Percentiles rank a stretch among this genome's conserved stretches.
Conservation (phyloP, 129 eudicot species). For the Arctium lappa region DNA sequence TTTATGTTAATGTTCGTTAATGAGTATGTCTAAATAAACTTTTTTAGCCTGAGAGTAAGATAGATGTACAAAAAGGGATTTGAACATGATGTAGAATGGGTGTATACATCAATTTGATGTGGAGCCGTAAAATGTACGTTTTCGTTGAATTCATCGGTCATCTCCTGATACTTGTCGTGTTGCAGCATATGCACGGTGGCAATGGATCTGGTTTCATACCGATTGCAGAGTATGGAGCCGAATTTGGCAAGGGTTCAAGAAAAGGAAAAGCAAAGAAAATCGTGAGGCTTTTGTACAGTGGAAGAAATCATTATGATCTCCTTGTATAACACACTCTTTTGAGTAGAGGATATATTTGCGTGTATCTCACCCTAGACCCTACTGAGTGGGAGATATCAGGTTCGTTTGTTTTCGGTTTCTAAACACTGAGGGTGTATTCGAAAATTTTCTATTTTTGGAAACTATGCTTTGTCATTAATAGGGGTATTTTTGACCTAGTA, state of each 20-base stretch:
- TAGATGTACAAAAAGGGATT: background rate
- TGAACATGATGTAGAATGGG: background rate
- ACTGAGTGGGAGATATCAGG: background rate
- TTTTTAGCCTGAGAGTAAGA: background rate
- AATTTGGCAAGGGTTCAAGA: conserved; percentile 44
- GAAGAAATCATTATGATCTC: conserved; percentile 91
- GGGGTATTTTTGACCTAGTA: conserved; percentile 3
- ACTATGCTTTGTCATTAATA: background rate
- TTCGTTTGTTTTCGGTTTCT: background rate
- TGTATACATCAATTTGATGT: background rate
- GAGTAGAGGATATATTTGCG: background rate
- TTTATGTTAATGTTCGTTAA: background rate
- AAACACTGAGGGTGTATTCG: background rate
- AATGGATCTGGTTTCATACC: conserved; percentile 85
- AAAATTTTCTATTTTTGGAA: background rate
- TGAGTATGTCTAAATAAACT: no score
- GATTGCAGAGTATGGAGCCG: conserved; percentile 90
- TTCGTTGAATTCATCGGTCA: background rate
- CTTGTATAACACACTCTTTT: conserved; percentile 41
- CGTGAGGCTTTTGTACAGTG: conserved; percentile 86
- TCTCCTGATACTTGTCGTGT: conserved; percentile 2
- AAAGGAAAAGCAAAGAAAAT: conserved; percentile 49
- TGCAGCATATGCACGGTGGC: conserved; percentile 59
- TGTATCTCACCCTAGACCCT: background rate
- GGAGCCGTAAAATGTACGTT: background rate